phyloP scores from a whole-genome alignment of 208 protist species.

The Lotmaria passim region DNA sequence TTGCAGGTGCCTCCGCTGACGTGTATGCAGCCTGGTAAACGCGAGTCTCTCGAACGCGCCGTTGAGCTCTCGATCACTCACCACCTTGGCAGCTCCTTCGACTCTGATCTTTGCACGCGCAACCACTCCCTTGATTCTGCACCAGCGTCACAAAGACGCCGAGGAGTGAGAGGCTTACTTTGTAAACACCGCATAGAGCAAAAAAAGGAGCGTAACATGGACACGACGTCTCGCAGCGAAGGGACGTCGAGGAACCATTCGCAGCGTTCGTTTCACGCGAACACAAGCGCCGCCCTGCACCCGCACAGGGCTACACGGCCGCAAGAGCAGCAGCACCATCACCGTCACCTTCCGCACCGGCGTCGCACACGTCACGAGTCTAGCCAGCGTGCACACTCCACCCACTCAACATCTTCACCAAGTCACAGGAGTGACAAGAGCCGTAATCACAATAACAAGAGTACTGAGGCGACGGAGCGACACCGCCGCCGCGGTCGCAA shows the following conservation, averaged over 20 bases:
- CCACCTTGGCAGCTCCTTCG: background rate
- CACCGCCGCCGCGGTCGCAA: background rate
- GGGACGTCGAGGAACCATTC: background rate
- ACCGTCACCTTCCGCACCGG: too few relatives aligned
- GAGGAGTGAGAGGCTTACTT: too few relatives aligned
- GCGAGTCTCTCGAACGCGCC: background rate
- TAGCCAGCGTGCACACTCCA: background rate
- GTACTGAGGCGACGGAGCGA: background rate
- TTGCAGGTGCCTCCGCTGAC: too few relatives aligned
- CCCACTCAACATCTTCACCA: background rate
- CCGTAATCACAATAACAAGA: background rate
- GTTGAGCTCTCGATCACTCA: slow-evolving; percentile 1
- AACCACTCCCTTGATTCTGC: background rate
- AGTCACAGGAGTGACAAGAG: background rate
- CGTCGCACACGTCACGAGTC: background rate
- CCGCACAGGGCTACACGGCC: background rate
- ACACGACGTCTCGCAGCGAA: background rate
- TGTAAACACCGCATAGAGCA: too few relatives aligned
- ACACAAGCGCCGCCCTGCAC: too few relatives aligned
- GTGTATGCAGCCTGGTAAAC: slow-evolving; percentile 3
- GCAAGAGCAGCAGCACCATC: background rate
- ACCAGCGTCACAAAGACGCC: background rate
- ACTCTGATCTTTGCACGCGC: background rate
- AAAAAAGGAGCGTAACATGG: too few relatives aligned
- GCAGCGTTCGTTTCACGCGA: too few relatives aligned